A percentile compares a stretch with the other conserved stretches of the same genome.
These are phyloP conservation scores for Bothriochloa decipiens DNA, from an alignment of 176 grass and related monocot genomes.

Conservation along the genomic window DNA sequence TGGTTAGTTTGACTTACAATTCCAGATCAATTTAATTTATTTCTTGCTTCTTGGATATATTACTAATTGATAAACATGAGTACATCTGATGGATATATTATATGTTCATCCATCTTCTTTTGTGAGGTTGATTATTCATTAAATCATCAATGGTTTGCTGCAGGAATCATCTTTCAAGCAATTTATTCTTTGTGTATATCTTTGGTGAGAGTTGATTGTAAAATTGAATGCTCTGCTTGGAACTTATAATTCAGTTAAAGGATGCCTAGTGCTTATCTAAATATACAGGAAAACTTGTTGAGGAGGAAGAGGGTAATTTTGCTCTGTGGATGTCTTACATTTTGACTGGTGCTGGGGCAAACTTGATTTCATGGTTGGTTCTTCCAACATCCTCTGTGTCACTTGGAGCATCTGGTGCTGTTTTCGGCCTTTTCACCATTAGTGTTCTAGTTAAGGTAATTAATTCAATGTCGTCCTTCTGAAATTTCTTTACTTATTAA, in stretches of 20 bases:
- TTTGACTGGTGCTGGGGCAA: slow-evolving; percentile 90
- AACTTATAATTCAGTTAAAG: slow-evolving; percentile 37
- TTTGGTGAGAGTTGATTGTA: slow-evolving; percentile 83
- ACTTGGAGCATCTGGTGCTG: slow-evolving; percentile 92
- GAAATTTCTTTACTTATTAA: slow-evolving; percentile 13
- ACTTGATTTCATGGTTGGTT: slow-evolving; percentile 89
- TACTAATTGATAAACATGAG: slow-evolving; percentile 1
- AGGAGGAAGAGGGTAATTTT: slow-evolving; percentile 92
- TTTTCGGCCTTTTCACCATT: slow-evolving; percentile 97
- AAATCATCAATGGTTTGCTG: slow-evolving; percentile 27
- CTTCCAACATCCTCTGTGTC: slow-evolving; percentile 78
- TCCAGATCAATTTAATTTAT: slow-evolving; percentile 10
- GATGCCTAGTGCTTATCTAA: slow-evolving; percentile 32
- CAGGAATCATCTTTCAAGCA: slow-evolving; percentile 99
- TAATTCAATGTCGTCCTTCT: slow-evolving; percentile 10
- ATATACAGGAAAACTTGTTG: slow-evolving; percentile 89
- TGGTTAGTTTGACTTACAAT: slow-evolving; percentile 63
- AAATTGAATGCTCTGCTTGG: slow-evolving; percentile 33
- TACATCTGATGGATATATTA: not conserved
- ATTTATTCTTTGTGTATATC: slow-evolving; percentile 98
- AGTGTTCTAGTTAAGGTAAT: slow-evolving; percentile 98
- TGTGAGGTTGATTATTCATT: slow-evolving; percentile 38
- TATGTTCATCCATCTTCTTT: slow-evolving; percentile 18
- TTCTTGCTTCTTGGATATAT: slow-evolving; percentile 22
- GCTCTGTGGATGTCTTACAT: slow-evolving; percentile 98